Base-by-base conservation (phyloP, 2,329 filamentous ascomycete species). In the Tolypocladium sp. region DNA sequence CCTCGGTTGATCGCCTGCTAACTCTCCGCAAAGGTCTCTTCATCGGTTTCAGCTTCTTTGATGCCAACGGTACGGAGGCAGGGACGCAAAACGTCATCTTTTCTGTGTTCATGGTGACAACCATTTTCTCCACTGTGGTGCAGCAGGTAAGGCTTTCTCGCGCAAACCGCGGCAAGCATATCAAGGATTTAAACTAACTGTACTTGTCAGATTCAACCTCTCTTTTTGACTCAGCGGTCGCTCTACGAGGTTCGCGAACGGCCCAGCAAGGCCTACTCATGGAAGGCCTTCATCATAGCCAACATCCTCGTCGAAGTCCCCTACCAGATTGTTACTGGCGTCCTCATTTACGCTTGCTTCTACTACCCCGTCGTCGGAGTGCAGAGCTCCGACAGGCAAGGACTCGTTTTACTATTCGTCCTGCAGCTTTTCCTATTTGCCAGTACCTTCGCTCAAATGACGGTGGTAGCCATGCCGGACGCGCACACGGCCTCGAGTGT, bases 211-310 rank as follows among this genome's bases (percentile, higher is more conserved):
- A 87, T 88, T 25, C 90, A 91, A 82, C 89, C 90, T 0, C 83
- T 88, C 58, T 92, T 92, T 65, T 79, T 92, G 63, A 85, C 85
- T 0, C 88, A 91, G 66, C 83, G 90, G 22, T 79, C 85, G 1
- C 77, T 92, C 0, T 92, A 92, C 71, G 89, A 92, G 71, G 88
- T 89, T 5, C 86, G 88, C 55, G 90, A 92, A 71, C 82, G 88
- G 1, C 88, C 89, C 0, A 84, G 81, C 70, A 90, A 90, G 67
- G 79, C 85, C 0, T 92, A 92, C 74, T 89, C 85, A 0, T 92
- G 89, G 89, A 80, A 84, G 64, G 86, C 82, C 0, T 91, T 92
- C 72, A 81, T 92, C 70, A 73, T 88, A 3, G 82, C 86, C 67
- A 90, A 90, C 68, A 82, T 91, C 58, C 57, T 89, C 3, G 87